phyloP scores from a whole-genome alignment of 257 asterid species.

The Plantago ovata region DNA sequence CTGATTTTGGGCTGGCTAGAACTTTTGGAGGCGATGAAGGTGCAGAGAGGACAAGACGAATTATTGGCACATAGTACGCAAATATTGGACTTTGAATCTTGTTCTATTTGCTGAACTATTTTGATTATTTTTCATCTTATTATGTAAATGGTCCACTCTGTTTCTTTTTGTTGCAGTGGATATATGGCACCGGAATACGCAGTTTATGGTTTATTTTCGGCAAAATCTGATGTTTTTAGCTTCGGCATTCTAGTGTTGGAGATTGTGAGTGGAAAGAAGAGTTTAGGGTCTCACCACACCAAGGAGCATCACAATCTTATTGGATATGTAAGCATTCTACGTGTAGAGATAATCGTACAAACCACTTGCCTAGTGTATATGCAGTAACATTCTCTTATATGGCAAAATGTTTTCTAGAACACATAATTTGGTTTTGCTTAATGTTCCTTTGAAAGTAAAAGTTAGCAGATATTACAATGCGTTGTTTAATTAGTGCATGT shows the following conservation, averaged over 20 bases:
- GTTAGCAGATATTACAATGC: not conserved
- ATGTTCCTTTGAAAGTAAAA: not conserved
- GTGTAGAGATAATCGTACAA: no score
- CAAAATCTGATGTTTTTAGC: conserved; percentile 28
- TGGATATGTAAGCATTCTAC: conserved; percentile 22
- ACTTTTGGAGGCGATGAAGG: conserved; percentile 22
- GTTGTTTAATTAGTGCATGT: no score
- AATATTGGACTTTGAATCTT: not conserved
- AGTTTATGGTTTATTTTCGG: conserved; percentile 18
- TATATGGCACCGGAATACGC: conserved; percentile 32
- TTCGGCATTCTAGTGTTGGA: conserved; percentile 28
- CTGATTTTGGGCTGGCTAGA: conserved; percentile 22
- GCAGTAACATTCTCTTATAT: no score
- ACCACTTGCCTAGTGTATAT: no score
- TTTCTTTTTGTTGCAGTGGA: conserved; percentile 16
- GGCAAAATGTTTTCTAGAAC: no score
- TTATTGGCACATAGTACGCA: conserved; percentile 26
- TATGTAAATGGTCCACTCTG: not conserved
- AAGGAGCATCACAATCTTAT: conserved; percentile 21
- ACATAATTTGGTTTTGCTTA: no score
- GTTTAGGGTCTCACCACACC: conserved; percentile 13
- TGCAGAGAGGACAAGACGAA: conserved; percentile 16
- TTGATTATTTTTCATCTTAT: not conserved
- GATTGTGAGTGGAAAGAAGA: conserved; percentile 31
- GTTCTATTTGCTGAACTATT: not conserved